These are phyloP conservation scores for Nepenthes alata DNA, from an alignment of 179 eudicot species.

Conservation along the genomic window DNA sequence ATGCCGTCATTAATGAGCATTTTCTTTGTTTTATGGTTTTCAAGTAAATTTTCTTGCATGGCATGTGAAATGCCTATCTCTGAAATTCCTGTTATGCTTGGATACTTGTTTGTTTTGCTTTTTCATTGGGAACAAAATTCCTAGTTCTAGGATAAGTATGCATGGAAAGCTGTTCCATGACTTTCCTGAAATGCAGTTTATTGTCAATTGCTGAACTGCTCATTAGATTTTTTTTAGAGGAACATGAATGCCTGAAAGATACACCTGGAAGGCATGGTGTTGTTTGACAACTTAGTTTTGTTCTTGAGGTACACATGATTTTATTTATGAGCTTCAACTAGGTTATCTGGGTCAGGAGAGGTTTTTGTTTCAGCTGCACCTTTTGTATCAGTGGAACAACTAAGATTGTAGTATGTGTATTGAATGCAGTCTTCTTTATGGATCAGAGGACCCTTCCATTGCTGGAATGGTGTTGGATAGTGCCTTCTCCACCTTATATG, in stretches of 20 bases:
- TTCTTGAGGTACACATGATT: not conserved
- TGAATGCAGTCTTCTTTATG: conserved; percentile 75
- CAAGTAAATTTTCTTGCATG: not conserved
- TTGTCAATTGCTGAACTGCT: too few relatives aligned
- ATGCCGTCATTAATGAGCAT: too few relatives aligned
- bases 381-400: too few relatives aligned
- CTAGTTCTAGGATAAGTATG: too few relatives aligned
- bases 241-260: too few relatives aligned
- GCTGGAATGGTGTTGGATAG: conserved; percentile 72
- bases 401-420: not conserved
- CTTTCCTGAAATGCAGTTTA: too few relatives aligned
- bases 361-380: too few relatives aligned
- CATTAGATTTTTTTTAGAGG: too few relatives aligned
- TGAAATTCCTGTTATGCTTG: not conserved
- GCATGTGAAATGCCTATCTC: not conserved
- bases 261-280: not conserved
- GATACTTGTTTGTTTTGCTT: too few relatives aligned
- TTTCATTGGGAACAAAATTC: too few relatives aligned
- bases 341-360: too few relatives aligned
- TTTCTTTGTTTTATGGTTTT: not conserved
- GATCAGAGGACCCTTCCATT: conserved; percentile 86
- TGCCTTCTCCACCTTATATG: conserved; percentile 68
- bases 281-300: not conserved
- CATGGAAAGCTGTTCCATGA: too few relatives aligned
- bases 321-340: not conserved